Evolutionary conservation across 2,329 filamentous ascomycete genomes (phyloP), one percentile per base, ranked within the genome.

Genomic region (Pestalotiopsis sp.): DNA sequence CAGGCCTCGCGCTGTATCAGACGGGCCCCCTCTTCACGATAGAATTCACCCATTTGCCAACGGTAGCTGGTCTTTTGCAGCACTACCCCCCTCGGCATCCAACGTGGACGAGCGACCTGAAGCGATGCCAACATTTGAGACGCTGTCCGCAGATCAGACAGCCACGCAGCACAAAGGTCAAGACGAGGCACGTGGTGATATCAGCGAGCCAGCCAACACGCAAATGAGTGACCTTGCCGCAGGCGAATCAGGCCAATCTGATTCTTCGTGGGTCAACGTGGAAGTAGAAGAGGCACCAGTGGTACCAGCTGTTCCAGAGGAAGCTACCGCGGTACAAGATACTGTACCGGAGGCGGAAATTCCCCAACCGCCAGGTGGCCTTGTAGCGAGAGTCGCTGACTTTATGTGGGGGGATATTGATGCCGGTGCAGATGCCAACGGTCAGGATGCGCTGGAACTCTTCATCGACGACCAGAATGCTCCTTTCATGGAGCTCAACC

Each of bases 351-450:
- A 62, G 27, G 27, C 5, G 36, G 59, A 36, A 36, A 17, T 36
- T 17, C 27, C 17, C 38, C 59, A n/a, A 75, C 77, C 49, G 77
- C 79, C 2, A 79, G 59, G 75, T 38, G 82, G 83, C 0, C 69
- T 87, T 49, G 73, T 83, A 17, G 81, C 77, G 9, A 79, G 79
- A 14, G 72, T 91, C 13, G 84, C 87, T 1, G 83, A 90, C 69
- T 91, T 90, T 74, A 87, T 91, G 83, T 91, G 88, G 87, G 86
- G 85, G 9, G 85, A 86, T 49, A 80, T 90, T 4, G 84, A 87
- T 39, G 76, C 76, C 9, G 76, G 74, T 13, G 77, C 72, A 36
- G 75, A 74, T 41, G 77, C 80, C 13, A 84, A 90, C 66, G 89
- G 90, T 71, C 90, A 90, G 66, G 87, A 88, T 67, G 89, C 90